Evolutionary conservation across 139 green algal genomes (phyloP), one percentile per base, ranked within the genome.

Genomic region (Nannochloris sp.): DNA sequence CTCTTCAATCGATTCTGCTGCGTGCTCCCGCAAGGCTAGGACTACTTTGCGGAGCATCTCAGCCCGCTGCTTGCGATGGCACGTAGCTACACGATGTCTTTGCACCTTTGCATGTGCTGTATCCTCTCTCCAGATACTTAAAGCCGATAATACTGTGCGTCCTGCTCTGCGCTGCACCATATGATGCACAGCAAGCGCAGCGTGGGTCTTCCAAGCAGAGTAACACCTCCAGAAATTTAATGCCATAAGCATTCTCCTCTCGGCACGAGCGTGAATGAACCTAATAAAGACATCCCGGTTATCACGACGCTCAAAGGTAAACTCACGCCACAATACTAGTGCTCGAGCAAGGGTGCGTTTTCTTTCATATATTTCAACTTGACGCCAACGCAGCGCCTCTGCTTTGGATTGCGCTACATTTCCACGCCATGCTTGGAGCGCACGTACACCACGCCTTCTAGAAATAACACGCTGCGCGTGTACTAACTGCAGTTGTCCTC

Each of bases 391-490:
- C 42, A 19, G 19, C 42, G 42, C 42, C 42, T 44, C 39, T 13
- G 48, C 42, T 2, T 32, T 34, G 6, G 10, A 19, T 37, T 65
- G 36, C 10, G 31, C 66, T 36, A 73, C 57, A 6, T 3, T 2
- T 48, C 56, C 15, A 35, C 35, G 45, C 66, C 66, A 73, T 0
- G 56, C 57, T 7, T 32, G 42, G 19, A 73, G 23, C 2, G 23
- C 45, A 3, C 30, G 13, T 6, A 32, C 30, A 10, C 35, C 10
- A 7, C 66, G 38, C 5, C 54, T n/a, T 8, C 57, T 59, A 0
- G 31, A 32, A 42, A 73, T 42, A 48, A 73, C 42, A 23, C 57
- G 56, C 31, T 9, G 10, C 1, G 66, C 66, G 25, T 67, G 56
- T 23, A 4, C 7, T 29, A 54, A 24, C 66, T 73, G 66, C 44